phyloP scores from a whole-genome alignment of 495 filamentous ascomycete species.

The Aspergillus affinis region DNA sequence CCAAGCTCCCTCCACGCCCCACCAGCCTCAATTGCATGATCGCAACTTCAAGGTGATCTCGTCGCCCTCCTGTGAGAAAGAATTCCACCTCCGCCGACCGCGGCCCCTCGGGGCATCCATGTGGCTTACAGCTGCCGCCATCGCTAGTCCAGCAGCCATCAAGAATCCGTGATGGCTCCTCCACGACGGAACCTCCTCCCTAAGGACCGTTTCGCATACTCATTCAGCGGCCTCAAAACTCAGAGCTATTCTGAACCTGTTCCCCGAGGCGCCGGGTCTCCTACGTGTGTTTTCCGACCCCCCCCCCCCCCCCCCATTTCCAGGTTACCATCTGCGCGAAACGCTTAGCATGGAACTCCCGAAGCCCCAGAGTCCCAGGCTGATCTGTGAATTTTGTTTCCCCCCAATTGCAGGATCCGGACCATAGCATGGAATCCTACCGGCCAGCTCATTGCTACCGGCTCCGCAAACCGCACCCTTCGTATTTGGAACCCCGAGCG shows the following conservation, averaged over 20 bases:
- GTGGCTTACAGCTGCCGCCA: slow-evolving; percentile 14
- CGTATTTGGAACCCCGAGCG: slow-evolving; percentile 93
- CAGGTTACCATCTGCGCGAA: not conserved
- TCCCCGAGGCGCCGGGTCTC: slow-evolving; percentile 49
- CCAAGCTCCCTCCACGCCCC: not conserved
- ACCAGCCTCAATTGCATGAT: not conserved
- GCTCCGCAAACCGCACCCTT: slow-evolving; percentile 75
- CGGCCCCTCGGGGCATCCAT: slow-evolving; percentile 20
- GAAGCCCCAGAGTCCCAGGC: slow-evolving; percentile 4
- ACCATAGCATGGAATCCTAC: slow-evolving; percentile 88
- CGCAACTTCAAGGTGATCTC: not conserved
- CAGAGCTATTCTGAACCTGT: slow-evolving; percentile 63
- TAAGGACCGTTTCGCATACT: slow-evolving; percentile 60
- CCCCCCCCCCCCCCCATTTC: not conserved
- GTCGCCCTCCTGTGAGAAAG: slow-evolving; percentile 1
- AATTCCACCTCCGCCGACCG: slow-evolving; percentile 6
- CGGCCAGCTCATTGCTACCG: slow-evolving; percentile 84
- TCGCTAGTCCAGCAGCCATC: slow-evolving; percentile 19
- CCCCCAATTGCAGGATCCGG: slow-evolving; percentile 47
- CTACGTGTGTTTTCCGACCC: slow-evolving; percentile 56
- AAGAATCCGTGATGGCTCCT: slow-evolving; percentile 49
- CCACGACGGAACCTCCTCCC: slow-evolving; percentile 53
- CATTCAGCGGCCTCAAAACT: slow-evolving; percentile 57
- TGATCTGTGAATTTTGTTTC: slow-evolving; percentile 12
- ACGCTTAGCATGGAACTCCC: not conserved